Evolutionary conservation across 2,329 filamentous ascomycete species (phyloP), one percentile per base, ranked within the genome.

Genomic region (Colletotrichum brevisporum): DNA sequence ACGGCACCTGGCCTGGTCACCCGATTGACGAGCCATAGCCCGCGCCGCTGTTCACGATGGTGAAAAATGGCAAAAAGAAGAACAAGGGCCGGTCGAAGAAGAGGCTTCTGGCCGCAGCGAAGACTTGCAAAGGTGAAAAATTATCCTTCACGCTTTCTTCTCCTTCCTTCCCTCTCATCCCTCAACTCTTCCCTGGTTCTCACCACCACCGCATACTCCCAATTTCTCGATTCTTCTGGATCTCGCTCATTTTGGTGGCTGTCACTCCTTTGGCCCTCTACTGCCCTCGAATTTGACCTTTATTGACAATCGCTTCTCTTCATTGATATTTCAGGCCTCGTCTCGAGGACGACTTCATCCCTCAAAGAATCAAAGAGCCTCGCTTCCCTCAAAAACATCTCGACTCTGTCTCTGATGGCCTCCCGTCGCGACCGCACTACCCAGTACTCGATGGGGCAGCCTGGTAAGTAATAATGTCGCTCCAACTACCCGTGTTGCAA

Each of bases 71-170:
- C 12, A 45, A 60, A 3, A 26, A 6, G 6, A 45, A 52, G 21
- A 26, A 18, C 15, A 18, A 48, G 4, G n/a, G 4, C n/a, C 10
- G 26, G 18, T 48, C 47, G 16, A 47, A 60, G 13, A 16, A 45
- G 5, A 45, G 27, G 26, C 18, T 65, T 8, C 16, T 45, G 18
- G 13, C 26, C n/a, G 48, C 39, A 18, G n/a, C 55, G 9, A 60
- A 18, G n/a, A 47, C 24, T 10, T 59, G 54, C n/a, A 53, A 47
- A 36, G 26, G 62, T 60, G 48, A 60, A 63, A 4, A 50, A 26
- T 50, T 50, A 21, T 45, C n/a, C 21, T 45, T 10, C 18, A 15
- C n/a, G 5, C 24, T 24, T 21, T 24, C 36, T 52, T 21, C 18
- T 50, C 45, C 18, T 18, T 8, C 27, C 27, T n/a, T 43, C 41